Conservation (phyloP, 352 stramenopile species). For the Blastocystis sp. region DNA sequence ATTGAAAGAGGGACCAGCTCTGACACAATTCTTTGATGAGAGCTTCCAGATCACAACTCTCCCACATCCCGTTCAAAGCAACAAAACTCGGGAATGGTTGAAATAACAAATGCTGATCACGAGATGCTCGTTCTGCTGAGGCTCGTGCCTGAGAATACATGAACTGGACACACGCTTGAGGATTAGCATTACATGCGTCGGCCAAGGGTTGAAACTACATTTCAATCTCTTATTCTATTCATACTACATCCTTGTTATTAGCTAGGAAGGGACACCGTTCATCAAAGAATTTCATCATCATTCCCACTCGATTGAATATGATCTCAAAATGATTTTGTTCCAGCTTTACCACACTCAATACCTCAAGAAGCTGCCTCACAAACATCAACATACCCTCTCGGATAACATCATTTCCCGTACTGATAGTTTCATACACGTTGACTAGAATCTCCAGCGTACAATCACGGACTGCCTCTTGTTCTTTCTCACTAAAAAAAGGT, state of each 20-base stretch:
- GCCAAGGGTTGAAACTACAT: conserved; percentile 9
- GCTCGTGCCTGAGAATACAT: neutral
- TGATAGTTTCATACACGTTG: neutral
- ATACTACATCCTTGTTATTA: conserved; percentile 7
- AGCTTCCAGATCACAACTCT: neutral
- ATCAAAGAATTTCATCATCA: neutral
- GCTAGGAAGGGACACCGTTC: conserved; percentile 18
- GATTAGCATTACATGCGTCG: neutral
- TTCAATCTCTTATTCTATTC: neutral
- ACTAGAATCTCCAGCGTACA: neutral
- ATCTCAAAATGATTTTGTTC: neutral
- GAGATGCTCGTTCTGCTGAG: neutral
- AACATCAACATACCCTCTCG: neutral
- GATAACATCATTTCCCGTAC: neutral
- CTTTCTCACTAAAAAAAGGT: neutral
- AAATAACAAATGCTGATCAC: neutral
- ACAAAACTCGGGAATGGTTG: neutral
- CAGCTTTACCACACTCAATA: neutral
- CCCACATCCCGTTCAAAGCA: neutral
- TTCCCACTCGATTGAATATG: neutral
- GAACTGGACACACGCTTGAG: neutral
- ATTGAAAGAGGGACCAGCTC: neutral
- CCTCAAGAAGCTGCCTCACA: neutral
- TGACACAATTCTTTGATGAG: neutral
- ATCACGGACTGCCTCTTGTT: neutral